Evolutionary conservation across 805 yeast species (phyloP), one percentile per base, ranked within the genome.

Genomic region (Candida nonsorbophila): DNA sequence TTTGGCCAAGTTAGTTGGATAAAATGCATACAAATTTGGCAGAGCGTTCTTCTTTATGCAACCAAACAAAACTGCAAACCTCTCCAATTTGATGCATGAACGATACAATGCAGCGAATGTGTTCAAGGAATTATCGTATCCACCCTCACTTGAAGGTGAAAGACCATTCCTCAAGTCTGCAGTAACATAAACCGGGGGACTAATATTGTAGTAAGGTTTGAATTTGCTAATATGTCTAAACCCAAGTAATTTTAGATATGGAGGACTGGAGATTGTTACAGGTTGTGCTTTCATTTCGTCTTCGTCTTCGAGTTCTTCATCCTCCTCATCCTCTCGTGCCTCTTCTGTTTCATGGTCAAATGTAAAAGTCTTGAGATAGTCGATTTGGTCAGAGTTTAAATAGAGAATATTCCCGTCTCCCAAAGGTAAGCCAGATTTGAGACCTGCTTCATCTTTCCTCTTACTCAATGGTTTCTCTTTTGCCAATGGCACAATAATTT

Each of bases 61-160:
- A 1, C 94, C 90, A 77, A 86, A 85, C 4, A 83, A 70, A 6
- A 90, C 55, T 0, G 84, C 92, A 43, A 70, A 76, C 42, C 72
- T 71, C 2, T 65, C 45, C 22, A 68, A 59, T 26, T 65, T 64
- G 4, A 57, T 48, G 54, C 92, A 55, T 3, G 78, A 67, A 33
- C 74, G 76, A 46, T 75, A 84, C 8, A 90, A 53, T 0, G 87
- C 70, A 1, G 84, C 64, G 44, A 87, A 72, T 0, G 90, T 79
- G 17, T 73, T 58, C 15, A 68, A 59, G 1, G 95, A 83, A 15
- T 88, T 84, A 15, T 67, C 54, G 35, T 61, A 72, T 0, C 67
- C 67, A 1, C 71, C 74, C 14, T 36, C 44, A 5, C 42, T 32
- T 4, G 43, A 28, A 4, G 51, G 32, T 14, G 40, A 49, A 15